Percentiles rank a stretch among this genome's conserved stretches.
These are phyloP conservation scores for Aspergillus cejpii DNA, from an alignment of 2,329 filamentous ascomycete genomes.

Conservation along the genomic window DNA sequence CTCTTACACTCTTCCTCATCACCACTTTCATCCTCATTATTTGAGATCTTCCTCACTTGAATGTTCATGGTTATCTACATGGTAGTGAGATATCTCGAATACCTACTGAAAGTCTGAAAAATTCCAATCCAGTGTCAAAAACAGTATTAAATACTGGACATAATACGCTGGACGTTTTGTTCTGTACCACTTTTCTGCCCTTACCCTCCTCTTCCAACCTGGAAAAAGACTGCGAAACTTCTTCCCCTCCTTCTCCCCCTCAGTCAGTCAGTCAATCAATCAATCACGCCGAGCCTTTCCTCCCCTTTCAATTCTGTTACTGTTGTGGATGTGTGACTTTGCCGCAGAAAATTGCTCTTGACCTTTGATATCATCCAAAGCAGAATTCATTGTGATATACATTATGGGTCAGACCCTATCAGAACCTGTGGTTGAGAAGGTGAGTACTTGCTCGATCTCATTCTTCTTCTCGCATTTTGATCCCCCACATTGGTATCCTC, in stretches of 20 bases:
- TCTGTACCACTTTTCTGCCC: too few species aligned
- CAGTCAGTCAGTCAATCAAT: constrained; percentile 15
- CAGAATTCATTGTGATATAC: constrained; percentile 22
- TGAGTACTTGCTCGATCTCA: constrained; percentile 45
- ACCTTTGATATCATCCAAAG: constrained; percentile 8
- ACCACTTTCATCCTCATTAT: too few species aligned
- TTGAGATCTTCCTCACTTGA: too few species aligned
- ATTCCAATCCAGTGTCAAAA: too few species aligned
- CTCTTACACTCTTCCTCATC: too few species aligned
- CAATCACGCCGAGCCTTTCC: constrained; percentile 13
- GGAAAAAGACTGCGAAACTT: too few species aligned
- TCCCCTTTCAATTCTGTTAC: constrained; percentile 8
- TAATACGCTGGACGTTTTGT: too few species aligned
- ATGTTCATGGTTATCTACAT: too few species aligned
- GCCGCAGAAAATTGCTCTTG: constrained; percentile 4
- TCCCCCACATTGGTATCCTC: constrained; percentile 23
- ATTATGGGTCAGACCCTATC: constrained; percentile 98
- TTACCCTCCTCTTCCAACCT: too few species aligned
- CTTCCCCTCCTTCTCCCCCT: constrained; percentile 14
- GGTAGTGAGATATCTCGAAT: too few species aligned
- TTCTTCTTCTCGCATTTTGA: constrained; percentile 18
- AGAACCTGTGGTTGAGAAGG: constrained; percentile 98
- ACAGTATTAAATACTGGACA: too few species aligned
- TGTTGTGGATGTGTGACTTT: constrained; percentile 9
- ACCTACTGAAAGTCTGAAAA: too few species aligned